A percentile compares a stretch with the other conserved stretches of the same genome.
These are phyloP conservation scores for Spergularia azorica DNA, from an alignment of 179 eudicot genomes.

Conservation along the genomic window DNA sequence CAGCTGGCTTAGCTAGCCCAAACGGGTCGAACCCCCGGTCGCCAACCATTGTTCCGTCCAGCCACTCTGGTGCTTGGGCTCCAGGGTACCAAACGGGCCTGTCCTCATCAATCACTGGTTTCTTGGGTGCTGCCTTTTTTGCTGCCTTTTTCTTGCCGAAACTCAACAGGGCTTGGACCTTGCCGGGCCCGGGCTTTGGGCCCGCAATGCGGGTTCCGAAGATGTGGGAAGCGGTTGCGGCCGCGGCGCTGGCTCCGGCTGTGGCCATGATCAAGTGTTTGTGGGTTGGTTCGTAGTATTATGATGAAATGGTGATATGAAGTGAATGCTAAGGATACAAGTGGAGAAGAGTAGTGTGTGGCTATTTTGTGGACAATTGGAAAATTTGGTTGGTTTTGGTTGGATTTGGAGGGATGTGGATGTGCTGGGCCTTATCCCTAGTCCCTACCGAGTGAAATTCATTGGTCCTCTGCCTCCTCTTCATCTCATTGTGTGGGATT, in stretches of 20 bases:
- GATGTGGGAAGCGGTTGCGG: slow-evolving; percentile 66
- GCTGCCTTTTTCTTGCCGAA: slow-evolving; percentile 44
- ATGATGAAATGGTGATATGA: neutral
- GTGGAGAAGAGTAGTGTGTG: slow-evolving; percentile 23
- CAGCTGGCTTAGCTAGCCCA: slow-evolving; percentile 84
- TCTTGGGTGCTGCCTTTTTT: slow-evolving; percentile 50
- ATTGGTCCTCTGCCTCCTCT: slow-evolving; percentile 32
- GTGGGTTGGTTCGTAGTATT: neutral
- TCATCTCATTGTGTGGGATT: slow-evolving; percentile 18
- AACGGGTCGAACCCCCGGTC: slow-evolving; percentile 94
- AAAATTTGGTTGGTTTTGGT: slow-evolving; percentile 23
- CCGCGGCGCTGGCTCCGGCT: slow-evolving; percentile 33
- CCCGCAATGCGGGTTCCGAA: slow-evolving; percentile 61
- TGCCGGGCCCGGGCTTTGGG: slow-evolving; percentile 35
- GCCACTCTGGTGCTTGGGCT: slow-evolving; percentile 66
- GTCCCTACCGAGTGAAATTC: slow-evolving; percentile 15
- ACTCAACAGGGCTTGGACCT: slow-evolving; percentile 59
- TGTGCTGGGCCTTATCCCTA: slow-evolving; percentile 27
- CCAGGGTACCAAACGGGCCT: slow-evolving; percentile 90
- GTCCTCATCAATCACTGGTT: slow-evolving; percentile 35
- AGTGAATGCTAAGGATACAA: slow-evolving; percentile 9
- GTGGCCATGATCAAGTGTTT: slow-evolving; percentile 28
- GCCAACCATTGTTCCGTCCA: slow-evolving; percentile 71
- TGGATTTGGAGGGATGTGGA: slow-evolving; percentile 21
- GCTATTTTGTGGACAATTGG: slow-evolving; percentile 29